Evolutionary conservation across 768 basidiomycete species (phyloP).

Genomic region (Suillus hirtellus): DNA sequence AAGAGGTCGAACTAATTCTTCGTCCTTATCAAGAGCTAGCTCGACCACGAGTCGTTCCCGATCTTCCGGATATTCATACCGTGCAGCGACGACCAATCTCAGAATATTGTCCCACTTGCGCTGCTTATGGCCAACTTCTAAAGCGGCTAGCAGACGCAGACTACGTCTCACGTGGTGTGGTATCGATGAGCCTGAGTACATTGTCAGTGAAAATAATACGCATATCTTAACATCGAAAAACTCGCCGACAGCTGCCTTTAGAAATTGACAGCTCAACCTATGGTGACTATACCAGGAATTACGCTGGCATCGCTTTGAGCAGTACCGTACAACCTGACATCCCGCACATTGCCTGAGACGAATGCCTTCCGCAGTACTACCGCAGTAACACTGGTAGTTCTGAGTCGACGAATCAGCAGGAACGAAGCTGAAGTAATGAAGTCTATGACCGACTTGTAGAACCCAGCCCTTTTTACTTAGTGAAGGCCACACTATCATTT

Average conservation of each 20-base stretch:
- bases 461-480: not conserved
- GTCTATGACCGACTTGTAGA: constrained; percentile 1
- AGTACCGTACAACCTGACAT: constrained; percentile 5
- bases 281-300: constrained; percentile 5
- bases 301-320: constrained; percentile 5
- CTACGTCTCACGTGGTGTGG: not conserved
- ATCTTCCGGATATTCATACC: not conserved
- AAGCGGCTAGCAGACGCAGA: not conserved
- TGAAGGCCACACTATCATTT: not conserved
- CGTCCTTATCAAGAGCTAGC: not conserved
- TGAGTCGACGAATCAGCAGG: not conserved
- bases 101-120: not conserved
- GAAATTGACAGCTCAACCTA: not conserved
- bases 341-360: not conserved
- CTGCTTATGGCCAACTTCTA: not conserved
- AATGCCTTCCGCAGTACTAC: not conserved
- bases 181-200: not conserved
- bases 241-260: not conserved
- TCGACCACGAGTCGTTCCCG: constrained; percentile 4
- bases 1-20: not conserved
- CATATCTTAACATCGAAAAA: not conserved
- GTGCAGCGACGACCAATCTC: not conserved
- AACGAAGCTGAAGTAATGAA: not conserved
- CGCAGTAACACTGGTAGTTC: not conserved
- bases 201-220: not conserved